phyloP scores from a whole-genome alignment of 2,329 filamentous ascomycete species.

The Fusarium odoratissimum region DNA sequence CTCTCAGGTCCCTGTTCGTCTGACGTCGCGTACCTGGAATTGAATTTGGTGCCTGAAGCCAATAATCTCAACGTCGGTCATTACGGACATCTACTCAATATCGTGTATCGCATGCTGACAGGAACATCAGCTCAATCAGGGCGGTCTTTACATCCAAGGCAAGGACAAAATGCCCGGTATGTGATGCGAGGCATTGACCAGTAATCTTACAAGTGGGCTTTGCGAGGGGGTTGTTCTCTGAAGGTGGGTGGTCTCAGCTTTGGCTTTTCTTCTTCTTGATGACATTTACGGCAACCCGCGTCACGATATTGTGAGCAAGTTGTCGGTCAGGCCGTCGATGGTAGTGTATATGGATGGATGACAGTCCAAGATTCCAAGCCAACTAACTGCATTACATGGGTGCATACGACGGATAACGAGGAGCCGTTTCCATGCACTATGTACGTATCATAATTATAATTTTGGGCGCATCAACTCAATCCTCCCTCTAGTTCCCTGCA shows the following conservation, averaged over 20 bases:
- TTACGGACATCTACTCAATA: conserved; percentile 1
- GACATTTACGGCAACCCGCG: conserved; percentile 15
- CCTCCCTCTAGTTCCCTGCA: conserved; percentile 5
- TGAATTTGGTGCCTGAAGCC: conserved; percentile 16
- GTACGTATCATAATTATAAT: not conserved
- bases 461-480: conserved; percentile 7
- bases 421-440: conserved; percentile 17
- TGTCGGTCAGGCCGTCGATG: conserved; percentile 16
- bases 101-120: conserved; percentile 12
- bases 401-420: conserved; percentile 21
- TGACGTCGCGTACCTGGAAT: conserved; percentile 15
- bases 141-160: conserved; percentile 1
- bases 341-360: not conserved
- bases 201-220: conserved; percentile 44
- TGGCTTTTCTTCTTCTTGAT: conserved; percentile 8
- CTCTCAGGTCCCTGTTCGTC: conserved; percentile 5
- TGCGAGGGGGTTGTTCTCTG: conserved; percentile 12
- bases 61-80: not conserved
- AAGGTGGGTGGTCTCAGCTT: conserved; percentile 41
- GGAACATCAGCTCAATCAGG: not conserved
- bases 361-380: not conserved
- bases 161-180: conserved; percentile 3
- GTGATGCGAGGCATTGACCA: conserved; percentile 42
- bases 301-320: conserved; percentile 14
- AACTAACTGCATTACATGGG: conserved; percentile 18